Conservation (phyloP, 2,329 filamentous ascomycete genomes). For the Epicoccum nigrum region DNA sequence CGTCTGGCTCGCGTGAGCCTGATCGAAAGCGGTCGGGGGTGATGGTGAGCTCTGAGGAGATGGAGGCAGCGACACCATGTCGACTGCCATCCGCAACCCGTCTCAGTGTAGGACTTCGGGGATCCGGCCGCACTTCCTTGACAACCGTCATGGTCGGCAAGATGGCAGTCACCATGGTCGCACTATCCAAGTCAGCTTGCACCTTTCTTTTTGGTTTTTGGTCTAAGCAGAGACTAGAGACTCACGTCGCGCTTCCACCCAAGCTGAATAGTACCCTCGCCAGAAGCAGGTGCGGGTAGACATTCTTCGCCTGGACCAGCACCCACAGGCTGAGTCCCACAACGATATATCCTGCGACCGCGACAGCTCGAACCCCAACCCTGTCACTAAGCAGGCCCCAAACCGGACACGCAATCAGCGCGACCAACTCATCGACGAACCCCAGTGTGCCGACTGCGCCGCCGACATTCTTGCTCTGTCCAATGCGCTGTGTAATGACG, state of each 20-base stretch:
- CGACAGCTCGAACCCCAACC: constrained; percentile 69
- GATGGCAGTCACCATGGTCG: constrained; percentile 97
- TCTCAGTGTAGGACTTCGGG: constrained; percentile 32
- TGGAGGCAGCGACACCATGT: constrained; percentile 68
- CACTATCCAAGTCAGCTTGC: constrained; percentile 40
- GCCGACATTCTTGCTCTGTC: constrained; percentile 73
- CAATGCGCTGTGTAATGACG: constrained; percentile 82
- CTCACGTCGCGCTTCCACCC: constrained; percentile 83
- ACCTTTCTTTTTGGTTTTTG: not conserved
- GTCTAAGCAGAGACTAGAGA: constrained; percentile 26
- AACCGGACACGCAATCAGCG: constrained; percentile 76
- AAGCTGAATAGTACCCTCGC: constrained; percentile 87
- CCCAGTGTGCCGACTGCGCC: constrained; percentile 84
- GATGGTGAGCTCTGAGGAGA: constrained; percentile 77
- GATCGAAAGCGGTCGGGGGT: constrained; percentile 64
- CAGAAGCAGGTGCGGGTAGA: constrained; percentile 87
- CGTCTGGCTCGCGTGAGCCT: constrained; percentile 25
- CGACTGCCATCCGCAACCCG: constrained; percentile 50
- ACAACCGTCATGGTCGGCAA: constrained; percentile 70
- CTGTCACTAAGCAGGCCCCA: constrained; percentile 82
- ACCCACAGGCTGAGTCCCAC: constrained; percentile 78
- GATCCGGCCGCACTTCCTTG: constrained; percentile 32
- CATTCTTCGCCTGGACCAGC: constrained; percentile 83
- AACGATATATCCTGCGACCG: constrained; percentile 78
- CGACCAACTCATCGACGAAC: constrained; percentile 83